Percentiles rank a stretch among this genome's conserved stretches.
Evolutionary conservation across 2,329 filamentous ascomycete species (phyloP).

Genomic region (Celoporthe dispersa): DNA sequence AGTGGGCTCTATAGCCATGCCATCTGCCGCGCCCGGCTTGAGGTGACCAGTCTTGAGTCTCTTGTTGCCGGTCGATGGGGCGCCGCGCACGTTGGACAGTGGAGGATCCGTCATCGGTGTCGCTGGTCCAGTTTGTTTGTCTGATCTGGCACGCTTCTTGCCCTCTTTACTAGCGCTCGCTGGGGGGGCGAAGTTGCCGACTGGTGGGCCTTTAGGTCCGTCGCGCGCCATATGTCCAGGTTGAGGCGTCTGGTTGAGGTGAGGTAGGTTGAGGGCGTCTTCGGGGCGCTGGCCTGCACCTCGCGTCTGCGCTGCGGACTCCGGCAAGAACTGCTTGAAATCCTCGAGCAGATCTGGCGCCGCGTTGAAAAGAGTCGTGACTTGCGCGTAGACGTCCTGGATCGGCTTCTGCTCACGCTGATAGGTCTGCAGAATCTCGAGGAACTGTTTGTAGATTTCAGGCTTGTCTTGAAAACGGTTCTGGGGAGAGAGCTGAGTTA

Average conservation of each 20-base stretch:
- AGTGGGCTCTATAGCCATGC: constrained; percentile 76
- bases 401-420: constrained; percentile 98
- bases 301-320: constrained; percentile 69
- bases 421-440: constrained; percentile 97
- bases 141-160: constrained; percentile 79
- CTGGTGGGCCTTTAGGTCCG: constrained; percentile 83
- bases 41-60: constrained; percentile 73
- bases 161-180: constrained; percentile 83
- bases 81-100: constrained; percentile 43
- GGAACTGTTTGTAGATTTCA: constrained; percentile 98
- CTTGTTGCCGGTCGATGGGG: constrained; percentile 54
- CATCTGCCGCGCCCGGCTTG: constrained; percentile 62
- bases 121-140: constrained; percentile 56
- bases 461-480: constrained; percentile 96
- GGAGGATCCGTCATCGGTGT: constrained; percentile 44
- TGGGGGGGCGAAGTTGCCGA: constrained; percentile 90
- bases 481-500: constrained; percentile 49
- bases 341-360: constrained; percentile 95
- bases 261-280: constrained; percentile 58
- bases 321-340: constrained; percentile 97
- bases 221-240: constrained; percentile 54
- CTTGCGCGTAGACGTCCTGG: constrained; percentile 96
- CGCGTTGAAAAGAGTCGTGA: constrained; percentile 89
- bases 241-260: constrained; percentile 60
- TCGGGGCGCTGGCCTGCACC: constrained; percentile 68